Evolutionary conservation across 805 yeast species (phyloP).

Genomic region (Myxozyma neotropica): DNA sequence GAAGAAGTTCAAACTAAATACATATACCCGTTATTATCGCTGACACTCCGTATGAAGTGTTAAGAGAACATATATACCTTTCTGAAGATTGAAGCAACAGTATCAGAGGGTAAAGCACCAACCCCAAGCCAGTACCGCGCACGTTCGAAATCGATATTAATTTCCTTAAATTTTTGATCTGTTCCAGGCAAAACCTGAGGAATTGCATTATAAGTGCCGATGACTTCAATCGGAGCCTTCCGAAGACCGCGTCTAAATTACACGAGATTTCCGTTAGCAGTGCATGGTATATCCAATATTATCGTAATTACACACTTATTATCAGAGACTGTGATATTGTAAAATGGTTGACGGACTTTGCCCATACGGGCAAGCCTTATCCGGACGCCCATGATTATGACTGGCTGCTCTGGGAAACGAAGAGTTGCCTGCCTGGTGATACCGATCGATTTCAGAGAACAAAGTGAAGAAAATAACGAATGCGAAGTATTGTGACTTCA

Average conservation of each 20-base stretch:
- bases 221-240: conserved; percentile 77
- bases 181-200: conserved; percentile 66
- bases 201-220: conserved; percentile 89
- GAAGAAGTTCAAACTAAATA: conserved; percentile 5
- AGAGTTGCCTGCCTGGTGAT: no score
- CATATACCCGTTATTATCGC: no score
- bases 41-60: no score
- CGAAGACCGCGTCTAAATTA: conserved; percentile 28
- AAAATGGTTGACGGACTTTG: conserved; percentile 79
- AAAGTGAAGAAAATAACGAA: no score
- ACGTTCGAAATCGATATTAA: conserved; percentile 81
- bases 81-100: conserved; percentile 74
- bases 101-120: conserved; percentile 91
- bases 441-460: no score
- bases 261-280: not conserved
- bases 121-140: conserved; percentile 96
- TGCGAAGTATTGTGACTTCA: no score
- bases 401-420: no score
- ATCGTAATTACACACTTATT: conserved; percentile 45
- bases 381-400: conserved; percentile 53
- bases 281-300: no score
- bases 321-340: conserved; percentile 88
- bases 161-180: conserved; percentile 66
- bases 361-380: conserved; percentile 94
- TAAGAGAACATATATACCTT: conserved; percentile 48